Percentiles rank a stretch among this genome's conserved stretches.
These are phyloP conservation scores for Neurospora sp. DNA, from an alignment of 495 filamentous ascomycete genomes.

Conservation along the genomic window DNA sequence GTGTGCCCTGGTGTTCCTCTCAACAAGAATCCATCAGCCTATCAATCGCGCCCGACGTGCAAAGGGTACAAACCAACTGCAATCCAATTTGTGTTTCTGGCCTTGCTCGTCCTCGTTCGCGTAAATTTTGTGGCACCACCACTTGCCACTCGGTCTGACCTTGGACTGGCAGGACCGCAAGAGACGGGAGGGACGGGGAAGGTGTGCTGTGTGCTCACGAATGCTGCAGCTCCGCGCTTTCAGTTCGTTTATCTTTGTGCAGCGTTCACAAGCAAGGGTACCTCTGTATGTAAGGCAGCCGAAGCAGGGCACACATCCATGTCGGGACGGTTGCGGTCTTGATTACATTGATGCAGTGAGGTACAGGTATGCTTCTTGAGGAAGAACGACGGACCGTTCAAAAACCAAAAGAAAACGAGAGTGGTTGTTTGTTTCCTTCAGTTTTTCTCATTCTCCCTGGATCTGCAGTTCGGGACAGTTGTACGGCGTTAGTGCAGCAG, in stretches of 20 bases:
- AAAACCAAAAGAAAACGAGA: neutral
- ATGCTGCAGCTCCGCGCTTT: neutral
- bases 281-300: neutral
- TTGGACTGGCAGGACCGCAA: neutral
- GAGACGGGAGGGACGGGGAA: neutral
- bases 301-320: neutral
- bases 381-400: neutral
- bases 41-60: neutral
- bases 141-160: neutral
- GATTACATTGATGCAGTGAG: neutral
- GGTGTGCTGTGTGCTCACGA: neutral
- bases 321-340: neutral
- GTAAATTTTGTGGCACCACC: neutral
- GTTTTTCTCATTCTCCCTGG: neutral
- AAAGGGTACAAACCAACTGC: neutral
- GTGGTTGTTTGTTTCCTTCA: neutral
- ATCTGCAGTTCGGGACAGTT: neutral
- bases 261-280: neutral
- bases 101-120: neutral
- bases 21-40: neutral
- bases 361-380: neutral
- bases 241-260: neutral
- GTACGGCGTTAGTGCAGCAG: neutral
- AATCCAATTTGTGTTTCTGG: neutral
- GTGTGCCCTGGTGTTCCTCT: neutral